These are phyloP conservation scores for Neurospora sp. DNA, from an alignment of 495 filamentous ascomycete genomes.

Conservation along the genomic window DNA sequence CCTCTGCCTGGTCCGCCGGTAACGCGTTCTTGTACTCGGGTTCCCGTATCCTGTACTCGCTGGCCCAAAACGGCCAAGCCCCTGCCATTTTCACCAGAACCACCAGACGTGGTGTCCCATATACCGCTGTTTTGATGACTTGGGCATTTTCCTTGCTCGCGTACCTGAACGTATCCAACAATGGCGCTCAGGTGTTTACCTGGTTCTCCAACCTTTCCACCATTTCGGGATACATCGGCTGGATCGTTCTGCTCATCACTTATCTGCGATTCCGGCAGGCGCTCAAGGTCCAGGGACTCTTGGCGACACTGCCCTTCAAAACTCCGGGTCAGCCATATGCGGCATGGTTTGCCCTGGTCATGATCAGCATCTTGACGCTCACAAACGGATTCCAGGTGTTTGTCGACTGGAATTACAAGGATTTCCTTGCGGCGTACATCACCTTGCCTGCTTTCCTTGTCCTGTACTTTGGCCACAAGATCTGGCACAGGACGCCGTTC, in stretches of 20 bases:
- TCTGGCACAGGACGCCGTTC: conserved; percentile 21
- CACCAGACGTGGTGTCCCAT: conserved; percentile 50
- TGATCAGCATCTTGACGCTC: conserved; percentile 32
- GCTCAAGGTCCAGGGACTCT: conserved; percentile 25
- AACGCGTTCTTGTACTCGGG: conserved; percentile 78
- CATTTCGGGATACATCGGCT: conserved; percentile 40
- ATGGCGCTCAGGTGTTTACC: conserved; percentile 46
- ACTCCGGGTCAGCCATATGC: conserved; percentile 34
- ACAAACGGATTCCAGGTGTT: conserved; percentile 42
- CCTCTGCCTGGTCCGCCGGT: conserved; percentile 44
- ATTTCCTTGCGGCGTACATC: conserved; percentile 39
- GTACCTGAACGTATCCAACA: conserved; percentile 50
- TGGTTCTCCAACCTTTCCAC: conserved; percentile 48
- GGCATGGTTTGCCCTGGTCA: conserved; percentile 25
- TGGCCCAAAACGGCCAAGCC: conserved; percentile 54
- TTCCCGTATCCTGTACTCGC: conserved; percentile 65
- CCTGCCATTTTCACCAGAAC: conserved; percentile 47
- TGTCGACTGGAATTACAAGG: conserved; percentile 25
- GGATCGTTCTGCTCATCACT: conserved; percentile 39
- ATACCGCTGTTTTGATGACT: conserved; percentile 47
- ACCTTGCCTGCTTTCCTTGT: conserved; percentile 34
- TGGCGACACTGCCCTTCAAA: conserved; percentile 29
- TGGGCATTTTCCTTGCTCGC: conserved; percentile 47
- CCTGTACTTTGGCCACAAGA: conserved; percentile 35
- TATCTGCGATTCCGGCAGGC: conserved; percentile 39